Conservation (phyloP, 192 early-diverging fungal genomes). For the Fimicolochytrium jonesii region DNA sequence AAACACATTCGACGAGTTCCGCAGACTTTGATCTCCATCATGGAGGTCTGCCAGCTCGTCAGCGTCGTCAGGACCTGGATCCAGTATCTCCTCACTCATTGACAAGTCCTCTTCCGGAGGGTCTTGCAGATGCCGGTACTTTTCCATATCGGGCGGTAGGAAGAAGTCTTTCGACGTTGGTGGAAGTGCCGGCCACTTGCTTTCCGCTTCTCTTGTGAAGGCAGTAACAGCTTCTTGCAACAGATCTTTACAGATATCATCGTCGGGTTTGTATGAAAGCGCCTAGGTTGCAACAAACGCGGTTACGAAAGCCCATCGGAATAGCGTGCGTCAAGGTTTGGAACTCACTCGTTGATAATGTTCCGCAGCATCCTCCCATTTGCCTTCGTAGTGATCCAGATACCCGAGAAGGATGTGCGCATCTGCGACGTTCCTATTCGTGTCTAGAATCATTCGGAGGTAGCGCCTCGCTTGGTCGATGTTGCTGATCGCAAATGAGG, state of each 20-base stretch:
- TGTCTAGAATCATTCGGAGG: slow-evolving; percentile 34
- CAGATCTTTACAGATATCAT: slow-evolving; percentile 8
- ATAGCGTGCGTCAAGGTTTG: neutral
- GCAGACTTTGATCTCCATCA: neutral
- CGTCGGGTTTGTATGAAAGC: slow-evolving; percentile 14
- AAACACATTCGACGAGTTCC: neutral
- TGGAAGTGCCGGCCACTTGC: no score
- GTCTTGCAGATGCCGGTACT: neutral
- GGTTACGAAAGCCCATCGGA: neutral
- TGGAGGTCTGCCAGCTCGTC: neutral
- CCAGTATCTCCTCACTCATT: neutral
- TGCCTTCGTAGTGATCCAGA: slow-evolving; percentile 53
- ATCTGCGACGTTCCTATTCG: slow-evolving; percentile 39
- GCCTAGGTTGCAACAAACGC: neutral
- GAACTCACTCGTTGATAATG: slow-evolving; percentile 47
- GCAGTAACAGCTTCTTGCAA: neutral
- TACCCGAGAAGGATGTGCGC: slow-evolving; percentile 49
- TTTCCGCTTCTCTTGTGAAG: neutral
- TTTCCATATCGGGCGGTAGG: neutral
- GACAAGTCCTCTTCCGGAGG: neutral
- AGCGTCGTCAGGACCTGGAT: neutral
- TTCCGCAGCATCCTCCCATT: slow-evolving; percentile 47
- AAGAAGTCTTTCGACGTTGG: neutral
- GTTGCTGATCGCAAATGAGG: slow-evolving; percentile 27
- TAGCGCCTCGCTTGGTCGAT: slow-evolving; percentile 32